These are phyloP conservation scores for Mycena pura DNA, from an alignment of 768 basidiomycete genomes.

Conservation along the genomic window DNA sequence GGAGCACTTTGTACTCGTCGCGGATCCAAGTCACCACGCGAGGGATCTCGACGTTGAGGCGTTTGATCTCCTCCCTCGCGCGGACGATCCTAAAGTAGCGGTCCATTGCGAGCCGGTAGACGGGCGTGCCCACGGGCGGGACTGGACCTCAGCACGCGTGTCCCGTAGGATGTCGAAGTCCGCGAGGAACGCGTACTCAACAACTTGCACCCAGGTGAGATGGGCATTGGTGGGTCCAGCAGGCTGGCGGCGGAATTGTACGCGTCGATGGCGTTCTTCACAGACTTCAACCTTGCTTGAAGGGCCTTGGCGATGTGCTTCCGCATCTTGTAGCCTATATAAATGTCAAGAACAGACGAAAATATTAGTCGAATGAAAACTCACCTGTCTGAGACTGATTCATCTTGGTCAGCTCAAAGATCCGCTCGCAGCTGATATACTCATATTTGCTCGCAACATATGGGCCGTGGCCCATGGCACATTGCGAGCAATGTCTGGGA, in stretches of 20 bases:
- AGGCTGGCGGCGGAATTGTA: slow-evolving; percentile 25
- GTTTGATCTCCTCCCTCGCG: slow-evolving; percentile 33
- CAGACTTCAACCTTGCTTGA: no score
- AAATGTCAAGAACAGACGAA: background rate
- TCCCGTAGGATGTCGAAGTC: slow-evolving; percentile 28
- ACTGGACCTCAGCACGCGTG: background rate
- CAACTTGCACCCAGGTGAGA: slow-evolving; percentile 26
- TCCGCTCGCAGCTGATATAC: no score
- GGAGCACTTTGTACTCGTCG: background rate
- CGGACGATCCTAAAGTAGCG: slow-evolving; percentile 21
- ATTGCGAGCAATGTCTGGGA: no score
- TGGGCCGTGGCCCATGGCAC: no score
- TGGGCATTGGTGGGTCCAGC: slow-evolving; percentile 2
- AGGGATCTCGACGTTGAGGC: no score
- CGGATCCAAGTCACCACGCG: no score
- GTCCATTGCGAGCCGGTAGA: slow-evolving; percentile 23
- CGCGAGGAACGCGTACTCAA: no score
- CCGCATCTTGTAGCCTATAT: slow-evolving; percentile 25
- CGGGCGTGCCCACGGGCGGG: slow-evolving; percentile 15
- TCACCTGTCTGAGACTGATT: slow-evolving; percentile 26
- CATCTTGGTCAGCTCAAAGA: no score
- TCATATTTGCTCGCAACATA: no score
- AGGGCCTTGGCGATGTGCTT: slow-evolving; percentile 29
- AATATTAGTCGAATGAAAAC: background rate
- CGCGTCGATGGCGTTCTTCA: slow-evolving; percentile 23